phyloP scores from a whole-genome alignment of 768 basidiomycete genomes.

The Pleurotus ostreatus region DNA sequence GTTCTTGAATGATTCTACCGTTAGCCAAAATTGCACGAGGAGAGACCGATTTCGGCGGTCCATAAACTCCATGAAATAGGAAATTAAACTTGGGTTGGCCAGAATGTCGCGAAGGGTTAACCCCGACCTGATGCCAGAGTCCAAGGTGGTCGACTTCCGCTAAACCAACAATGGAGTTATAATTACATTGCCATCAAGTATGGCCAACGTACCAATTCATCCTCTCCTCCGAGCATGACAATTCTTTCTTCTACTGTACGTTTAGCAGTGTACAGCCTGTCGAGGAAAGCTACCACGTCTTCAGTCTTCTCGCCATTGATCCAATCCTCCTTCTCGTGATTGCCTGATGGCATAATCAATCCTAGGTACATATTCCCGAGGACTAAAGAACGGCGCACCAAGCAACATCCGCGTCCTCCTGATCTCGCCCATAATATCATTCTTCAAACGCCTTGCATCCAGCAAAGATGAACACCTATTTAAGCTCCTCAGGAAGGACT shows the following conservation, averaged over 20 bases:
- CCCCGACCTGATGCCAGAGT: constrained; percentile 39
- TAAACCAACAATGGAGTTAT: constrained; percentile 27
- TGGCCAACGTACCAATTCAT: constrained; percentile 47
- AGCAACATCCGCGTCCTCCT: constrained; percentile 71
- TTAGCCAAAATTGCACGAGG: constrained; percentile 95
- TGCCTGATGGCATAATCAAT: constrained; percentile 39
- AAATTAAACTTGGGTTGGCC: constrained; percentile 83
- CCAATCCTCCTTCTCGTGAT: constrained; percentile 86
- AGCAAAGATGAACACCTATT: constrained; percentile 74
- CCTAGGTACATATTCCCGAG: neutral
- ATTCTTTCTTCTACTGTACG: constrained; percentile 86
- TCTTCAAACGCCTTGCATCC: constrained; percentile 87
- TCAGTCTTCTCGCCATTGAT: constrained; percentile 84
- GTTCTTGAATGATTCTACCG: constrained; percentile 96
- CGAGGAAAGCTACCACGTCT: constrained; percentile 81
- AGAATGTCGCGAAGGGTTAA: constrained; percentile 76
- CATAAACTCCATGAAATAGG: constrained; percentile 99
- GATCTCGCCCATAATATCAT: constrained; percentile 91
- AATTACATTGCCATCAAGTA: neutral
- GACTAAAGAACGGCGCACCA: constrained; percentile 37
- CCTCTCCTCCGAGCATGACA: constrained; percentile 65
- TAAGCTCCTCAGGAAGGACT: constrained; percentile 87
- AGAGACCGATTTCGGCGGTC: constrained; percentile 81
- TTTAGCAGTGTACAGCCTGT: constrained; percentile 86
- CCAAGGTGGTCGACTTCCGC: constrained; percentile 30